Evolutionary conservation across 176 grass and related monocot genomes (phyloP), one percentile per base, ranked within the genome.

Genomic region (Lolium perenne): DNA sequence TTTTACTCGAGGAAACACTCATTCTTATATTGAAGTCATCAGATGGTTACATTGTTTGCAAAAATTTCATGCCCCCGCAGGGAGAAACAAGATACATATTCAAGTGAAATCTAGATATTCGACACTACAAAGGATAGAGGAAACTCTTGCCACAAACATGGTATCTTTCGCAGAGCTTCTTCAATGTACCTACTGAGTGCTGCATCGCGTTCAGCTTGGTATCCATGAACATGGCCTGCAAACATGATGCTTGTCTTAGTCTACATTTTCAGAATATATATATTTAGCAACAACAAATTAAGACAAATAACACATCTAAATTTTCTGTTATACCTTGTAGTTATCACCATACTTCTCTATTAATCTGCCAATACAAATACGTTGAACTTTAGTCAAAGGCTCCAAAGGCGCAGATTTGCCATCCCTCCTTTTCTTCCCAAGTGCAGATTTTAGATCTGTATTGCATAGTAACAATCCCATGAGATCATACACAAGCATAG

Each of bases 201-300:
- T 98, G 97, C 97, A 98, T 98, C 0, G 86, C 17, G 20, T 98
- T 98, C 78, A 98, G 82, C 77, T 92, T 94, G 55, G 80, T 95
- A 86, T 99, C 94, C 97, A 92, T 96, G 84, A 93, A 94, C 97
- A 99, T 99, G 35, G 94, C 97, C 94, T 99, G 81, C 59, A 94
- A 89, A 61, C 86, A 82, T 0, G 12, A 32, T 11, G 8, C 16
- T 25, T 83, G 29, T 80, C 35, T 92, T 10, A 82, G 47, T 78
- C 10, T 13, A 54, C 8, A 35, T 23, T 86, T 13, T 56, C 29
- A 54, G 3, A 83, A 50, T 59, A 40, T 8, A 38, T 48, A 51
- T 56, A 72, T 4, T n/a, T 71, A 16, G 38, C 75, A 86, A 86
- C 21, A 7, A 48, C 21, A 16, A 63, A 67, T 26, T 35, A 41